Evolutionary conservation across 768 basidiomycete species (phyloP).

Genomic region (Lactarius akahatsu): DNA sequence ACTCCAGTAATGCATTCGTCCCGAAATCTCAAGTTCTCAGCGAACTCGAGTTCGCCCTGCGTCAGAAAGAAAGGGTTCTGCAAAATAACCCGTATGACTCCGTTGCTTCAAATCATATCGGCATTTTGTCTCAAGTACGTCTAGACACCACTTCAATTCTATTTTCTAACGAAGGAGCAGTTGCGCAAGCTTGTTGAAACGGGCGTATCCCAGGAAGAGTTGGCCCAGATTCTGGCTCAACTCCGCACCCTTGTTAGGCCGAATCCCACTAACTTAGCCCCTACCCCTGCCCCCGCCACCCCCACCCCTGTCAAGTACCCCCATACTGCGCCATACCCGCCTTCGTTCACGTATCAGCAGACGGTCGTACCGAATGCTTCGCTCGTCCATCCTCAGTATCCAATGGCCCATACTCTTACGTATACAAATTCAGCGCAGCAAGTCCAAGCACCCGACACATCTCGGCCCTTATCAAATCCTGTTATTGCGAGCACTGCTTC

Average conservation of each 20-base stretch:
- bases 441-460: conserved; percentile 10
- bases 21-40: conserved; percentile 78
- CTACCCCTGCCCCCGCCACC: conserved; percentile 16
- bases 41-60: conserved; percentile 78
- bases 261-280: conserved; percentile 20
- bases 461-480: conserved; percentile 30
- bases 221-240: conserved; percentile 72
- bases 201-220: conserved; percentile 77
- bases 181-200: conserved; percentile 71
- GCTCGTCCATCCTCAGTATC: conserved; percentile 20
- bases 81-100: conserved; percentile 75
- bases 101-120: conserved; percentile 66
- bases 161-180: conserved; percentile 39
- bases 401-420: conserved; percentile 20
- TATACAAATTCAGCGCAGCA: conserved; percentile 20
- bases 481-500: conserved; percentile 29
- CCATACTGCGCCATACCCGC: conserved; percentile 28
- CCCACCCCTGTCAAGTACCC: conserved; percentile 23
- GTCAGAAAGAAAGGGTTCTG: conserved; percentile 73
- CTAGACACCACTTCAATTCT: background rate
- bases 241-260: conserved; percentile 60
- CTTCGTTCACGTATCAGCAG: conserved; percentile 34
- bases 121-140: conserved; percentile 77
- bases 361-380: conserved; percentile 33
- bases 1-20: conserved; percentile 48